These are phyloP conservation scores for Cryptosporidium felis DNA, from an alignment of 169 alveolate species.

Conservation along the genomic window DNA sequence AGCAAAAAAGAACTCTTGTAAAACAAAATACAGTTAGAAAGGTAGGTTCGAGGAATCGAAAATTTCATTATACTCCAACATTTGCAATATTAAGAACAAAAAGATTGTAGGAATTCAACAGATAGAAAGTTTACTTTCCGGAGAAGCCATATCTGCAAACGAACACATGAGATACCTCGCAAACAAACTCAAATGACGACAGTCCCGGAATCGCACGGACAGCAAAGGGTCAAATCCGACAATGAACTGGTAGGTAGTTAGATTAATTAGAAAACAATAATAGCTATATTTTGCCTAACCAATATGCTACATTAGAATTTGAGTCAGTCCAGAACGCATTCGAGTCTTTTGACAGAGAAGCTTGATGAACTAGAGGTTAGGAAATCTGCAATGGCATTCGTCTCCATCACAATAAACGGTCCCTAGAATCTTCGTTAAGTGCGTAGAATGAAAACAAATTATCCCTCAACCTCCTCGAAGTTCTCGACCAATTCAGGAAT, in stretches of 20 bases:
- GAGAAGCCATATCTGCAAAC: constrained; percentile 43
- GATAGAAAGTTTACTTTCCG: constrained; percentile 50
- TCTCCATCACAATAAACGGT: too few species aligned
- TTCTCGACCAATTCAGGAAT: constrained; percentile 83
- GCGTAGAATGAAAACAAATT: neutral
- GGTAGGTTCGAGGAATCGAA: constrained; percentile 15
- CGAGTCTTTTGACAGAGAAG: neutral
- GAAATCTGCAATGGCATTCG: too few species aligned
- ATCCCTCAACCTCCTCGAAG: constrained; percentile 78
- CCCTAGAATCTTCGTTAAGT: too few species aligned
- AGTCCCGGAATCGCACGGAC: neutral
- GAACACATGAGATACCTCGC: constrained; percentile 56
- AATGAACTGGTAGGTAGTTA: neutral
- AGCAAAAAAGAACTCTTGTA: neutral
- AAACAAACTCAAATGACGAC: constrained; percentile 16
- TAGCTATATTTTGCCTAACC: constrained; percentile 64
- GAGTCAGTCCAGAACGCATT: neutral
- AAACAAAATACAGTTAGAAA: constrained; percentile 30
- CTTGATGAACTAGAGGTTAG: too few species aligned
- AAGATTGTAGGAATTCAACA: constrained; percentile 39
- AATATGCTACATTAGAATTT: constrained; percentile 3
- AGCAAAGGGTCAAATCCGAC: neutral
- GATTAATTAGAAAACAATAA: constrained; percentile 37
- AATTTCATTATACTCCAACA: neutral
- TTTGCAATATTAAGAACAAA: constrained; percentile 2